Evolutionary conservation across 2,329 filamentous ascomycete genomes (phyloP), one percentile per base, ranked within the genome.

Genomic region (Colletotrichum sp.): DNA sequence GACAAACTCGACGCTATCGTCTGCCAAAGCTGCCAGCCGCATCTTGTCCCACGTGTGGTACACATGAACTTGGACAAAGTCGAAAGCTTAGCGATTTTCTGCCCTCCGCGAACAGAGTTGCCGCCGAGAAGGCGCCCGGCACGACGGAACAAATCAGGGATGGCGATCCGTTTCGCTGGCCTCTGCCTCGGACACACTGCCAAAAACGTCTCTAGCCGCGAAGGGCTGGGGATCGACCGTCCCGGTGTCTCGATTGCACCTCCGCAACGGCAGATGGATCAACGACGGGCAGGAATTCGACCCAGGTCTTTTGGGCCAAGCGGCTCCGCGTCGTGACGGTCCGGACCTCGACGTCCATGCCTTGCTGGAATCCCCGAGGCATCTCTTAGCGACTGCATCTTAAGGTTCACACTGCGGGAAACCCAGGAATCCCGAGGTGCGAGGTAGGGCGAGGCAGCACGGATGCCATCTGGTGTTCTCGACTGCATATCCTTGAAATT

Each of bases 401-500:
- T 12, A 43, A 65, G 69, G 21, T 24, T 26, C n/a, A 18, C 24
- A 52, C 32, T 15, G 15, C 60, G 43, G 52, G 63, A 48, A 67
- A 60, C 9, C 21, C 18, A 57, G 18, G 15, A 43, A 8, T 18
- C 24, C 34, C 67, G 18, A 61, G 67, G 28, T 32, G 30, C 36
- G 43, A 52, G 43, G 43, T 2, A 52, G 43, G 43, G 16, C 48
- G 43, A 57, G 16, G n/a, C 32, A 52, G 68, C 72, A 72, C 70
- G 70, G 64, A 73, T 75, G 70, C 64, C 70, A 73, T 75, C 70
- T 15, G 58, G 43, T 55, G 24, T 75, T n/a, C 28, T 48, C 12
- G 24, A 10, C n/a, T 12, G 21, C 16, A n/a, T n/a, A 73, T 57
- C 64, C 64, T 18, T 26, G 57, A 3, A 2, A 13, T 21, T 21